Conservation (phyloP, 202 grass and related monocot genomes). For the Dendrocalamus latiflorus region DNA sequence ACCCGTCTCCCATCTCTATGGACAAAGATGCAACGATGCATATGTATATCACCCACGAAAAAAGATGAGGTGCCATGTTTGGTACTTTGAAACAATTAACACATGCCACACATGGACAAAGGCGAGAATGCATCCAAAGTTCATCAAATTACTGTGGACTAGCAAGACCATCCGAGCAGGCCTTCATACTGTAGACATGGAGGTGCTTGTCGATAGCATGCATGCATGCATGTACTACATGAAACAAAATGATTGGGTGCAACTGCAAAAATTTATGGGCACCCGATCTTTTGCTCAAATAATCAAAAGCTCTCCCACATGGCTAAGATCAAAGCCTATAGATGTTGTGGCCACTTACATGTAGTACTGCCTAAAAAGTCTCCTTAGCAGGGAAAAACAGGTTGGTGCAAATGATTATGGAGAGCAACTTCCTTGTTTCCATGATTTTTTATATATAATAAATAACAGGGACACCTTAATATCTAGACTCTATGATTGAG, state of each 20-base stretch:
- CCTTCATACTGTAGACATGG: background rate
- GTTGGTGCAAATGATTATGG: background rate
- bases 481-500: no score
- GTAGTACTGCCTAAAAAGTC: background rate
- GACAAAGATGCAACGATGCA: background rate
- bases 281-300: background rate
- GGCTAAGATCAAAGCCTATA: background rate
- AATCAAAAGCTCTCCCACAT: background rate
- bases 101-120: background rate
- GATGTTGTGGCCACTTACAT: background rate
- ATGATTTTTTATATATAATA: background rate
- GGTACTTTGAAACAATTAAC: background rate
- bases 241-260: background rate
- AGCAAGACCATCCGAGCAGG: background rate
- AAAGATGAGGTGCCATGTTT: background rate
- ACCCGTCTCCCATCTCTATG: no score
- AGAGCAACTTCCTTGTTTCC: background rate
- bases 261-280: background rate
- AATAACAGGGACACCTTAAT: no score
- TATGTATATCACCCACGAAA: background rate
- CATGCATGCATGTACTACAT: background rate
- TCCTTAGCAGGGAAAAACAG: background rate
- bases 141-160: background rate
- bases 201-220: background rate
- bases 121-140: background rate